A percentile compares a stretch with the other conserved stretches of the same genome.
phyloP scores from a whole-genome alignment of 257 asterid genomes.

The Nicotiana attenuata region DNA sequence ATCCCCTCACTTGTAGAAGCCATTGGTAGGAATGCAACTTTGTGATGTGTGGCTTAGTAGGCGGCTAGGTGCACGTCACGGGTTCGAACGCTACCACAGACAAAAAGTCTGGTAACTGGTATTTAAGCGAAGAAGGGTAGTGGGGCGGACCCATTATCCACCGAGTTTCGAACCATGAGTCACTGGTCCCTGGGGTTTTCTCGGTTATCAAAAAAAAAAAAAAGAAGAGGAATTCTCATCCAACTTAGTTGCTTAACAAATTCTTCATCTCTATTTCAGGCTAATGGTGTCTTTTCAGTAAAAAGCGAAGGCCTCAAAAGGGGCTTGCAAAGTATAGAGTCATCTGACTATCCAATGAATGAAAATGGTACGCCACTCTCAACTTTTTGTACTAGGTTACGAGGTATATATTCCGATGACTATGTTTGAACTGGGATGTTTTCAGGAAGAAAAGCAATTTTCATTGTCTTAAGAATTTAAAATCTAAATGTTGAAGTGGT shows the following conservation, averaged over 20 bases:
- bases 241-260: background rate
- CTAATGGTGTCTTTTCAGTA: constrained; percentile 35
- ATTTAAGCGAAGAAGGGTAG: background rate
- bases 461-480: background rate
- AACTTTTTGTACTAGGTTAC: background rate
- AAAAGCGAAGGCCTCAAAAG: constrained; percentile 84
- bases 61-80: background rate
- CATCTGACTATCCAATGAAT: constrained; percentile 90
- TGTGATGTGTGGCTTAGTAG: background rate
- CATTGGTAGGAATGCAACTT: background rate
- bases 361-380: constrained; percentile 59
- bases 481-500: background rate
- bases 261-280: constrained; percentile 37
- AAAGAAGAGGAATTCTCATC: background rate
- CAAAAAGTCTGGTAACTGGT: background rate
- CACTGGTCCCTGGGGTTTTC: background rate
- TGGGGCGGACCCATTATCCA: background rate
- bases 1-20: background rate
- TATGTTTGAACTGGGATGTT: background rate
- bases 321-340: constrained; percentile 87
- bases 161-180: background rate
- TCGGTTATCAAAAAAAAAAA: background rate
- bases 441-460: background rate
- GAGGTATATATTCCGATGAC: background rate
- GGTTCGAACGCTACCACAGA: background rate